phyloP scores from a whole-genome alignment of 2,329 filamentous ascomycete genomes.

The Colletotrichum siamense region DNA sequence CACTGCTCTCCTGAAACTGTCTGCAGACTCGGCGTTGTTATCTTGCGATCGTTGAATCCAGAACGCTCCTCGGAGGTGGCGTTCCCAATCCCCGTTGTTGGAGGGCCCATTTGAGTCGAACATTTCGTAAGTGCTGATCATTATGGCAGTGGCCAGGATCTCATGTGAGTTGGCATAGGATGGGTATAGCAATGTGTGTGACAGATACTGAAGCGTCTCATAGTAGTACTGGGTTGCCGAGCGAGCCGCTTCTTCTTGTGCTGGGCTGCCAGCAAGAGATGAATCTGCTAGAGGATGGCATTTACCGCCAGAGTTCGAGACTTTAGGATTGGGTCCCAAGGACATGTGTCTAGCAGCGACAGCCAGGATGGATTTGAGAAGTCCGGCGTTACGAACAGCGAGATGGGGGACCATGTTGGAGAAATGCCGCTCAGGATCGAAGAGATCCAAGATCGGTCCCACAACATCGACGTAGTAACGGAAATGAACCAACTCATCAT shows the following conservation, averaged over 20 bases:
- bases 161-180: conserved; percentile 63
- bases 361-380: conserved; percentile 22
- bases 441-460: conserved; percentile 21
- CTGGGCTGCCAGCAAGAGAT: neutral
- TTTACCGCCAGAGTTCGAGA: neutral
- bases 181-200: conserved; percentile 59
- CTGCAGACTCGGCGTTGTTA: conserved; percentile 58
- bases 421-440: conserved; percentile 20
- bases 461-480: conserved; percentile 19
- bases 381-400: conserved; percentile 13
- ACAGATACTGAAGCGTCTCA: conserved; percentile 64
- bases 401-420: conserved; percentile 21
- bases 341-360: conserved; percentile 18
- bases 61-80: conserved; percentile 67
- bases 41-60: conserved; percentile 68
- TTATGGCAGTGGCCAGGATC: conserved; percentile 60
- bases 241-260: conserved; percentile 22
- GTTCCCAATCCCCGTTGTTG: conserved; percentile 52
- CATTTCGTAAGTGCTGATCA: conserved; percentile 69
- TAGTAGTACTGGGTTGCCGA: conserved; percentile 60
- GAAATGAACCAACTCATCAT: neutral
- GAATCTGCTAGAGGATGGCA: neutral
- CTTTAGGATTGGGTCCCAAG: neutral
- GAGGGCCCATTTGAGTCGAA: conserved; percentile 51
- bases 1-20: conserved; percentile 58